A percentile compares a stretch with the other conserved stretches of the same genome.
Conservation (phyloP, 1,284 basidiomycete genomes). For the Anthracocystis panici-leucophaei region DNA sequence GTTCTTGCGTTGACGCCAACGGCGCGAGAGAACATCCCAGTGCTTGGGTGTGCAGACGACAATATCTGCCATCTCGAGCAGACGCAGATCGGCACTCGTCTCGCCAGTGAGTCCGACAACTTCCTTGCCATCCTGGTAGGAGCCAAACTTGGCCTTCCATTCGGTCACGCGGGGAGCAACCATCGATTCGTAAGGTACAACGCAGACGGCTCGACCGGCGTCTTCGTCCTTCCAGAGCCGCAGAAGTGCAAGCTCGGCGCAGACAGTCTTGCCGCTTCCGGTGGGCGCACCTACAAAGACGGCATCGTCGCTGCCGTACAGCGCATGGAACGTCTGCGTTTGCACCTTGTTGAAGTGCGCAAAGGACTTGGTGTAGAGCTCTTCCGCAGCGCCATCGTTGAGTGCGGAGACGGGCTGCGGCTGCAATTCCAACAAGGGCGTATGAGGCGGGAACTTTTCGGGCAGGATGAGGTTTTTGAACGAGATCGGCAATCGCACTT, state of each 20-base stretch:
- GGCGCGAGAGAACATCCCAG: conserved; percentile 96
- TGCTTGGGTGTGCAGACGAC: conserved; percentile 89
- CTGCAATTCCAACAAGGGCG: conserved; percentile 92
- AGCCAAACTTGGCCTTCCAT: conserved; percentile 87
- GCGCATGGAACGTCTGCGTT: conserved; percentile 97
- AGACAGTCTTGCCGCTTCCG: conserved; percentile 96
- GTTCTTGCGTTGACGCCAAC: conserved; percentile 97
- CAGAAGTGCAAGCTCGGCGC: conserved; percentile 93
- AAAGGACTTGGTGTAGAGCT: conserved; percentile 79
- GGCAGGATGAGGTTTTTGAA: conserved; percentile 98
- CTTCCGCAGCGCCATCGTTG: conserved; percentile 90
- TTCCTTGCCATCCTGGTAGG: conserved; percentile 87
- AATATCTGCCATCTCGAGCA: conserved; percentile 81
- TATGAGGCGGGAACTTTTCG: conserved; percentile 94
- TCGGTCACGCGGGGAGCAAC: conserved; percentile 88
- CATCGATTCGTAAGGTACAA: conserved; percentile 97
- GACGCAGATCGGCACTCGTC: conserved; percentile 88
- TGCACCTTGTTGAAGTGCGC: conserved; percentile 97
- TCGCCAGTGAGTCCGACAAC: conserved; percentile 93
- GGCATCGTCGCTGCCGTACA: conserved; percentile 95
- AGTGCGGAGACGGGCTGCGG: conserved; percentile 88
- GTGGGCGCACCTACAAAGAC: conserved; percentile 96
- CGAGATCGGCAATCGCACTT: conserved; percentile 92
- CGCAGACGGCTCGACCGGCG: conserved; percentile 84
- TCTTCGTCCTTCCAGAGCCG: conserved; percentile 90